Percentiles rank a stretch among this genome's conserved stretches.
phyloP scores from a whole-genome alignment of 768 basidiomycete species.

The Pholiota microspora region DNA sequence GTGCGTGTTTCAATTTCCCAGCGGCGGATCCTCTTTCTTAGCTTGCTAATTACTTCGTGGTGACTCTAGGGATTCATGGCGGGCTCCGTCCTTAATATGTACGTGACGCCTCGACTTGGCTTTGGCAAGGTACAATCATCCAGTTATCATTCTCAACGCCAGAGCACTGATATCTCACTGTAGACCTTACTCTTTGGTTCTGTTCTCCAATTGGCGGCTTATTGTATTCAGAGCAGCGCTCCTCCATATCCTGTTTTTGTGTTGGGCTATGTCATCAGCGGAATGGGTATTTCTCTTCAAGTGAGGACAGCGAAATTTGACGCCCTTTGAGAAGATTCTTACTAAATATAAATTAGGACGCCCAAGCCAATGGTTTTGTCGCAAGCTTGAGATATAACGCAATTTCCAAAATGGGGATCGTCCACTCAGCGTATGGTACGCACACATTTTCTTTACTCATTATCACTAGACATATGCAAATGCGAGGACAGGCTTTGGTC shows the following conservation, averaged over 20 bases:
- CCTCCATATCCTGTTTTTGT: slow-evolving; percentile 64
- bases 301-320: neutral
- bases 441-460: neutral
- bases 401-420: slow-evolving; percentile 52
- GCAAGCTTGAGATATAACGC: slow-evolving; percentile 52
- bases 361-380: slow-evolving; percentile 68
- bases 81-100: slow-evolving; percentile 36
- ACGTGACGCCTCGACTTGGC: slow-evolving; percentile 30
- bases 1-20: too few species aligned
- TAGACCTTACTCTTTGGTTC: slow-evolving; percentile 33
- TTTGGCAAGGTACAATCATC: slow-evolving; percentile 35
- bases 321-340: neutral
- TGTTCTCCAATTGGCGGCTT: slow-evolving; percentile 50
- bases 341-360: slow-evolving; percentile 41
- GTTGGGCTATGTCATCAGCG: slow-evolving; percentile 39
- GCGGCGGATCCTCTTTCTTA: too few species aligned
- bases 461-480: too few species aligned
- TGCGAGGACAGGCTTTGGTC: slow-evolving; percentile 48
- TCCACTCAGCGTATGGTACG: slow-evolving; percentile 46
- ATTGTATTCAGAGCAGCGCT: slow-evolving; percentile 47
- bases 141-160: neutral
- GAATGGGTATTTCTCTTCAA: slow-evolving; percentile 35
- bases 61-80: slow-evolving; percentile 32
- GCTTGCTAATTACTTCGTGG: neutral
- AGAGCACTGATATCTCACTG: neutral